Evolutionary conservation across 2,329 filamentous ascomycete species (phyloP), one percentile per base, ranked within the genome.

Genomic region (Calonectria hawksworthii): DNA sequence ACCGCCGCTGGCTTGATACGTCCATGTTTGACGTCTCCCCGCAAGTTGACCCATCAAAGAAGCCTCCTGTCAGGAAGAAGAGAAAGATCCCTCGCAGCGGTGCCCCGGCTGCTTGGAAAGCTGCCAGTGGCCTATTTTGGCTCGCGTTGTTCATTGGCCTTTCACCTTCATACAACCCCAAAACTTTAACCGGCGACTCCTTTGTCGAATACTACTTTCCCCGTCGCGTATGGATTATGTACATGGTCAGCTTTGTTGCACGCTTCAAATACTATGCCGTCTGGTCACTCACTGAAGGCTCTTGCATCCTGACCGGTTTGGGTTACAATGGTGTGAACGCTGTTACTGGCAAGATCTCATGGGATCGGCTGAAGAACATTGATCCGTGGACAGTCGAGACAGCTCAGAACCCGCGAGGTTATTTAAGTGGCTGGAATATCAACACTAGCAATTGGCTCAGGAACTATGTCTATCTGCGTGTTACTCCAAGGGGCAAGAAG

Each of bases 391-490:
- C 91, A 3, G 94, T 99, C 34, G 97, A 99, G 86, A 89, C 92
- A 0, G 97, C 96, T 1, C 96, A 98, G 86, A 99, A 99, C 84
- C 94, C 95, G n/a, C 93, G 96, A 69, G 96, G 92, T 2, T 99
- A 97, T 81, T 90, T 99, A 4, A 96, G 93, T 64, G 94, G 92
- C 81, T 99, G 97, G 97, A 99, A 99, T 85, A 98, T 98, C 88
- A 99, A 99, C 86, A 99, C 97, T 16, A 99, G 98, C 84, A 92
- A 95, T 81, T 99, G 97, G 97, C 88, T 99, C 75, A 92, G 96
- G 61, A 98, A 99, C 85, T 99, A 98, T 83, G 90, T 99, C 79
- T 99, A 99, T 83, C 90, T 99, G 63, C 93, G 97, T 30, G 97
- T 99, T 4, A 99, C 97, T 0, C 97, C 97, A 0, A 94, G 94